These are phyloP conservation scores for Ilex aquifolium DNA, from an alignment of 257 asterid species.

Conservation along the genomic window DNA sequence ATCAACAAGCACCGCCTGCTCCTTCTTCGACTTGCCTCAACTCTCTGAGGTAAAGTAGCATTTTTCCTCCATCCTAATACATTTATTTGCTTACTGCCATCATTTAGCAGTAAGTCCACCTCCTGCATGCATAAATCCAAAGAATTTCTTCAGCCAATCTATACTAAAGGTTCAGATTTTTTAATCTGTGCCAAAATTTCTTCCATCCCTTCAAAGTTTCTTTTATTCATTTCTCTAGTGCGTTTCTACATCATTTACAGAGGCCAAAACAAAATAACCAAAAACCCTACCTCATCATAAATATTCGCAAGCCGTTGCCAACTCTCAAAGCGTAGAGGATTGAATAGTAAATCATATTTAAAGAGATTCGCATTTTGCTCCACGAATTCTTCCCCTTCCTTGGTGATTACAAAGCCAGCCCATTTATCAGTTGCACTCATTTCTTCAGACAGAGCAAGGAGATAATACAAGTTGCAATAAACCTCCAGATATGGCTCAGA, in stretches of 20 bases:
- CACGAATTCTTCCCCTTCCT: constrained; percentile 92
- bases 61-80: constrained; percentile 85
- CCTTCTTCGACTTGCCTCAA: constrained; percentile 96
- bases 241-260: background rate
- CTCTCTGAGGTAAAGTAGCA: constrained; percentile 70
- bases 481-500: constrained; percentile 77
- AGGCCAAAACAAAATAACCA: constrained; percentile 10
- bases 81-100: constrained; percentile 97
- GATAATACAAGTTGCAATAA: constrained; percentile 79
- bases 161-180: background rate
- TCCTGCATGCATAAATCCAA: constrained; percentile 48
- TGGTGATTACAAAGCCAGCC: constrained; percentile 97
- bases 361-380: constrained; percentile 79
- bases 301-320: constrained; percentile 97
- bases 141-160: background rate
- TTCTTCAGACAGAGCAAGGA: constrained; percentile 91
- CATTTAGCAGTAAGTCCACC: constrained; percentile 95
- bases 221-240: too few species aligned
- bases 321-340: constrained; percentile 86
- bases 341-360: constrained; percentile 89
- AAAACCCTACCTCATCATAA: constrained; percentile 75
- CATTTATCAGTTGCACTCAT: constrained; percentile 92
- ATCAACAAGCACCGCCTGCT: constrained; percentile 94
- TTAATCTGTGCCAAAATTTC: too few species aligned
- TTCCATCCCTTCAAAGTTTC: too few species aligned